Conservation (phyloP, 345 rosid species). For the Heritiera fomes region DNA sequence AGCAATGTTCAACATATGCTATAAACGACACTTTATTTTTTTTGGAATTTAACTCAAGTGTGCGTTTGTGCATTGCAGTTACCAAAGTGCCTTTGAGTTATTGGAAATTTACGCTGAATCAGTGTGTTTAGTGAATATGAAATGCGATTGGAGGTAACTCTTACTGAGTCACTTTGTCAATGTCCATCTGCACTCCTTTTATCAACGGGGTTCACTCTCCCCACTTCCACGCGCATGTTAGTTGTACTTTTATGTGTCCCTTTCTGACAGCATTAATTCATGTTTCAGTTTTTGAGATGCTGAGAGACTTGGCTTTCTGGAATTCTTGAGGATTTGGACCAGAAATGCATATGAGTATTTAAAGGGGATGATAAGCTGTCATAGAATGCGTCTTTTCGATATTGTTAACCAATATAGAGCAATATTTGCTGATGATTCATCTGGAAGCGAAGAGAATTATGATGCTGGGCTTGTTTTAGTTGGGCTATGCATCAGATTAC, state of each 20-base stretch:
- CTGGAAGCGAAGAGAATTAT: slow-evolving; percentile 92
- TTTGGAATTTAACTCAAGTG: slow-evolving; percentile 19
- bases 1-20: slow-evolving; percentile 12
- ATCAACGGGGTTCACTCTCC: neutral
- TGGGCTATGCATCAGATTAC: slow-evolving; percentile 99
- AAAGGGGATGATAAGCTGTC: slow-evolving; percentile 92
- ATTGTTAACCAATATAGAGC: slow-evolving; percentile 97
- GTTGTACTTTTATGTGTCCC: slow-evolving; percentile 24
- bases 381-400: slow-evolving; percentile 89
- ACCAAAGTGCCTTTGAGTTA: slow-evolving; percentile 92
- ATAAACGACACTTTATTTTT: neutral
- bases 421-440: slow-evolving; percentile 95
- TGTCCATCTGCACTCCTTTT: neutral
- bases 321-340: slow-evolving; percentile 93
- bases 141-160: slow-evolving; percentile 83
- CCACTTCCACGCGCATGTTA: slow-evolving; percentile 33
- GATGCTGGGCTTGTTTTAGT: slow-evolving; percentile 94
- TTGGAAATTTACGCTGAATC: slow-evolving; percentile 90
- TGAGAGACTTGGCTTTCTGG: slow-evolving; percentile 98
- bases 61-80: slow-evolving; percentile 48
- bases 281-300: slow-evolving; percentile 88
- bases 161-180: neutral
- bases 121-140: slow-evolving; percentile 93
- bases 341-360: slow-evolving; percentile 84
- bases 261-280: slow-evolving; percentile 30